phyloP scores from a whole-genome alignment of 495 filamentous ascomycete genomes.

The Hyaloscypha variabilis region DNA sequence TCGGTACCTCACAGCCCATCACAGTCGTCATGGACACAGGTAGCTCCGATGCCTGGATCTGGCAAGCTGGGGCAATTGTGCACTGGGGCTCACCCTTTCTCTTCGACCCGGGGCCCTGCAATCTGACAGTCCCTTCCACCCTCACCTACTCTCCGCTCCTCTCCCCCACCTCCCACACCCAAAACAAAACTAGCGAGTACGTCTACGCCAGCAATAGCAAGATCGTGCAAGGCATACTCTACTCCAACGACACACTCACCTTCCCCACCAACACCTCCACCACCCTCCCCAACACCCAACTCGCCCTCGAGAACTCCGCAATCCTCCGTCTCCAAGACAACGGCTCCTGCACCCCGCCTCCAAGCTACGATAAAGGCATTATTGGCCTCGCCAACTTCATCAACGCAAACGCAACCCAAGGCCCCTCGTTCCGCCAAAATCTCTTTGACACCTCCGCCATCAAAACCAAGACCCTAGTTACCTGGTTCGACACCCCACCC shows the following conservation, averaged over 20 bases:
- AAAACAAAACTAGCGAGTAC: background rate
- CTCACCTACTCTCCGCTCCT: background rate
- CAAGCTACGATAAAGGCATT: slow-evolving; percentile 6
- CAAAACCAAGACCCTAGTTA: slow-evolving; percentile 7
- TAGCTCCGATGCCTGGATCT: slow-evolving; percentile 9
- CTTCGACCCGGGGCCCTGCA: slow-evolving; percentile 4
- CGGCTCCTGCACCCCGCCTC: background rate
- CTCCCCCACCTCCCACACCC: background rate
- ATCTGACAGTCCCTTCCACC: slow-evolving; percentile 1
- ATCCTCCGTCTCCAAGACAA: slow-evolving; percentile 1
- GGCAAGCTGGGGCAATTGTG: background rate
- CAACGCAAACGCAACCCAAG: background rate
- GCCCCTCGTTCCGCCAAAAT: slow-evolving; percentile 17
- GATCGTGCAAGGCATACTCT: slow-evolving; percentile 3
- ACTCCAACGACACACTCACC: slow-evolving; percentile 12
- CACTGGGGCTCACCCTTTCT: slow-evolving; percentile 18
- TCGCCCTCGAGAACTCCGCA: background rate
- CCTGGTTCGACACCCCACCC: slow-evolving; percentile 13
- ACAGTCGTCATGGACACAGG: slow-evolving; percentile 14
- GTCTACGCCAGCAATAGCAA: slow-evolving; percentile 11
- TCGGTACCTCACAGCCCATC: background rate
- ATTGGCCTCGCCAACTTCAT: slow-evolving; percentile 9
- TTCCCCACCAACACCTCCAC: background rate
- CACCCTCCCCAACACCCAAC: slow-evolving; percentile 1
- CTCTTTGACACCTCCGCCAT: background rate